phyloP scores from a whole-genome alignment of 2,329 filamentous ascomycete genomes.

The Chaetomium sp. region DNA sequence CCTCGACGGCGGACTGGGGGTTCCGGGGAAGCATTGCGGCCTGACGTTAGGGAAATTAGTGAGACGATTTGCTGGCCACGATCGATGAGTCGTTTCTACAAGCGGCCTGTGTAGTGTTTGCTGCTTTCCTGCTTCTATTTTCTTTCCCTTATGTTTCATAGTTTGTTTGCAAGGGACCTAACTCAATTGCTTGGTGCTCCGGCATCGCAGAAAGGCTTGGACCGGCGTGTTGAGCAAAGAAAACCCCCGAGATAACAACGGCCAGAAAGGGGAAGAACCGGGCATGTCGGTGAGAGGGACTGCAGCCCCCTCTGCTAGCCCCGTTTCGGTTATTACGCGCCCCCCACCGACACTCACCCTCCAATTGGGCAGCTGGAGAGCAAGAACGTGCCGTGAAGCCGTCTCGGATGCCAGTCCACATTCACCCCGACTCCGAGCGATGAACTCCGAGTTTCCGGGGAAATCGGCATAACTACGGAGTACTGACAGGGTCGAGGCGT shows the following conservation, averaged over 20 bases:
- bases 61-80: too few species aligned
- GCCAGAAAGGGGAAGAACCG: not conserved
- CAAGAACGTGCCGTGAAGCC: not conserved
- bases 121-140: too few species aligned
- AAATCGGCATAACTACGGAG: too few species aligned
- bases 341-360: not conserved
- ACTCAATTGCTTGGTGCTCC: too few species aligned
- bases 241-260: not conserved
- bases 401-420: not conserved
- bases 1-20: not conserved
- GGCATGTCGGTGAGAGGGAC: constrained; percentile 10
- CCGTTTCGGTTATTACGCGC: not conserved
- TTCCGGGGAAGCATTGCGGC: not conserved
- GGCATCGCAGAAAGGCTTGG: too few species aligned
- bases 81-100: too few species aligned
- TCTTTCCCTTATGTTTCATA: too few species aligned
- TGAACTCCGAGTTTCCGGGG: not conserved
- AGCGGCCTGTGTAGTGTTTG: too few species aligned
- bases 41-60: too few species aligned
- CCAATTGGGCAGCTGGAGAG: constrained; percentile 1
- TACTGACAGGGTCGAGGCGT: too few species aligned
- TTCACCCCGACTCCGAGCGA: not conserved
- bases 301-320: constrained; percentile 6
- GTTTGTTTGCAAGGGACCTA: too few species aligned
- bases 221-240: not conserved